Evolutionary conservation across 2,329 filamentous ascomycete species (phyloP), one percentile per base, ranked within the genome.

Genomic region (Arthroderma uncinatum): DNA sequence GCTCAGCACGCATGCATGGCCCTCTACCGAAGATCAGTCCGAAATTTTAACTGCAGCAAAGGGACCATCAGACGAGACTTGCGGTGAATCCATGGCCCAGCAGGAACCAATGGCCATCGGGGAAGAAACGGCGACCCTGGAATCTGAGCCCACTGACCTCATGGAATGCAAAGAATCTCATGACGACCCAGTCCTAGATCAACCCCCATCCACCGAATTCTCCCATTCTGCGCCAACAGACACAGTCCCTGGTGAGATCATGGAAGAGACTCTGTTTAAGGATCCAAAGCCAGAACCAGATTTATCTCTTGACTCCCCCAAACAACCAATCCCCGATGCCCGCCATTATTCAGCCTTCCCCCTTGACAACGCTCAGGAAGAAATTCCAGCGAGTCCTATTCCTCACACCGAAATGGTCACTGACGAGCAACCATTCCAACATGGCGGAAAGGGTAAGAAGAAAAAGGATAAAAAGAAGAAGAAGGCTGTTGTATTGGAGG

Each of bases 401-500:
- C 47, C 28, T 8, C 12, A 50, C 4, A 14, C 14, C 33, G n/a
- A 28, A 50, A 30, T 30, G 25, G 47, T 19, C 5, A 16, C 12
- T 33, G 47, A 50, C 23, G 36, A 47, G 52, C 7, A 25, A 28
- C 19, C 40, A 47, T 3, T 12, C 5, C 25, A 21, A 25, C 14
- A 21, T 47, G 5, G 33, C 14, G 53, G 34, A 5, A 16, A 12
- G 34, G 7, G 12, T 28, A 37, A 40, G 28, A 28, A 42, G 47
- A 25, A 55, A 28, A 25, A 54, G n/a, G n/a, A 52, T 30, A 53
- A 52, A 25, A 56, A 56, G 19, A 55, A 25, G 14, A 58, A 56
- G 33, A 48, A 56, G 42, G 42, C 12, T n/a, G 19, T 34, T 16
- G 21, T 30, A 4, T 23, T 28, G 5, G 54, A 56, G 19, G 42